phyloP scores from a whole-genome alignment of 208 protist genomes.

The Wallacemonas collosoma region DNA sequence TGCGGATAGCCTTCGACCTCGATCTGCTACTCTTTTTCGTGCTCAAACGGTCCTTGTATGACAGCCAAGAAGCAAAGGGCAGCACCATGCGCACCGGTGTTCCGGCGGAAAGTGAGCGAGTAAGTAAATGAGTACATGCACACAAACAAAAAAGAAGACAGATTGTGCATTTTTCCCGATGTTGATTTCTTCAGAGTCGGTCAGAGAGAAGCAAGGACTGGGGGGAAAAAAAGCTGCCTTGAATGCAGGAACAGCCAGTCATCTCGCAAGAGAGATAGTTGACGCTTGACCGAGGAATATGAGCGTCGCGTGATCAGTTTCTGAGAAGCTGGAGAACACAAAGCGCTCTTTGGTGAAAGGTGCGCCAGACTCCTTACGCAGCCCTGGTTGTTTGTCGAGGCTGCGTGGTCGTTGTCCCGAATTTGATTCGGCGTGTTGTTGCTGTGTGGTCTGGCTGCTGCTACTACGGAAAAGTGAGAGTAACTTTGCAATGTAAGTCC shows the following conservation, averaged over 20 bases:
- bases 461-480: slow-evolving; percentile 1
- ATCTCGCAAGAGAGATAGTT: neutral
- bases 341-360: slow-evolving; percentile 9
- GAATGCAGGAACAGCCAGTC: neutral
- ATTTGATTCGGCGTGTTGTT: neutral
- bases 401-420: neutral
- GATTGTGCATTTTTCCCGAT: too few relatives aligned
- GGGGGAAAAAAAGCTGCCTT: slow-evolving; percentile 1
- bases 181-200: too few relatives aligned
- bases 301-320: slow-evolving; percentile 31
- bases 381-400: slow-evolving; percentile 3
- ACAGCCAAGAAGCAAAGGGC: slow-evolving; percentile 5
- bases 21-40: too few relatives aligned
- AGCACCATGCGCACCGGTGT: neutral
- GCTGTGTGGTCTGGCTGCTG: neutral
- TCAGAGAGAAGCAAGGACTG: neutral
- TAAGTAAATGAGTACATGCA: too few relatives aligned
- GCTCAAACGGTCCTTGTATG: neutral
- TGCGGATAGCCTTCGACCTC: too few relatives aligned
- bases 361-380: neutral
- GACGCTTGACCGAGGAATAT: slow-evolving; percentile 36
- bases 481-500: neutral
- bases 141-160: too few relatives aligned
- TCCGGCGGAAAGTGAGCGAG: too few relatives aligned
- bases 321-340: slow-evolving; percentile 17